phyloP scores from a whole-genome alignment of 2,329 filamentous ascomycete genomes.

The Alternaria incomplexa region DNA sequence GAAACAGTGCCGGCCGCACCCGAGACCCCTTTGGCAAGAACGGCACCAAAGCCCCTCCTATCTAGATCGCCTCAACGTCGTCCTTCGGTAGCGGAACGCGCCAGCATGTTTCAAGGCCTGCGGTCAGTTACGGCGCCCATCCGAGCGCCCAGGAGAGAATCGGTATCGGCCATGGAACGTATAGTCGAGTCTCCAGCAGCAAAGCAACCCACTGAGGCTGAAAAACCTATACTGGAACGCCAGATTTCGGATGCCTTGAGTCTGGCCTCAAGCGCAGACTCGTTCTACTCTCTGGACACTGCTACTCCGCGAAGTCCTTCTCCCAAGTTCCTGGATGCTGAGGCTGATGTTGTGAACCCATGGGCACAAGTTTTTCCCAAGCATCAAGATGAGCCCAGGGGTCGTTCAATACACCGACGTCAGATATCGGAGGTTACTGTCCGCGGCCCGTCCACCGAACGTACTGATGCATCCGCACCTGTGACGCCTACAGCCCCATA shows the following conservation, averaged over 20 bases:
- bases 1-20: constrained; percentile 34
- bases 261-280: constrained; percentile 43
- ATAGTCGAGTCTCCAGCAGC: constrained; percentile 25
- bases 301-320: constrained; percentile 33
- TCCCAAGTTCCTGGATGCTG: constrained; percentile 40
- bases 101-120: constrained; percentile 37
- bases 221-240: constrained; percentile 22
- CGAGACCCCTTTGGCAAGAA: constrained; percentile 22
- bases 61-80: constrained; percentile 17
- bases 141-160: constrained; percentile 7
- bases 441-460: constrained; percentile 27
- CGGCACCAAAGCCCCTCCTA: constrained; percentile 16
- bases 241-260: constrained; percentile 41
- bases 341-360: constrained; percentile 35
- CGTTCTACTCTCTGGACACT: constrained; percentile 46
- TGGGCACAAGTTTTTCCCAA: constrained; percentile 26
- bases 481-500: constrained; percentile 32
- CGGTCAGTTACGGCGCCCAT: constrained; percentile 38
- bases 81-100: constrained; percentile 40
- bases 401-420: constrained; percentile 43
- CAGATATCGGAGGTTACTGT: constrained; percentile 47
- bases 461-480: constrained; percentile 18
- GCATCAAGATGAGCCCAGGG: constrained; percentile 26
- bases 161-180: constrained; percentile 25
- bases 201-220: constrained; percentile 5